Evolutionary conservation across 2,329 filamentous ascomycete genomes (phyloP).

Genomic region (Colletotrichum horii): DNA sequence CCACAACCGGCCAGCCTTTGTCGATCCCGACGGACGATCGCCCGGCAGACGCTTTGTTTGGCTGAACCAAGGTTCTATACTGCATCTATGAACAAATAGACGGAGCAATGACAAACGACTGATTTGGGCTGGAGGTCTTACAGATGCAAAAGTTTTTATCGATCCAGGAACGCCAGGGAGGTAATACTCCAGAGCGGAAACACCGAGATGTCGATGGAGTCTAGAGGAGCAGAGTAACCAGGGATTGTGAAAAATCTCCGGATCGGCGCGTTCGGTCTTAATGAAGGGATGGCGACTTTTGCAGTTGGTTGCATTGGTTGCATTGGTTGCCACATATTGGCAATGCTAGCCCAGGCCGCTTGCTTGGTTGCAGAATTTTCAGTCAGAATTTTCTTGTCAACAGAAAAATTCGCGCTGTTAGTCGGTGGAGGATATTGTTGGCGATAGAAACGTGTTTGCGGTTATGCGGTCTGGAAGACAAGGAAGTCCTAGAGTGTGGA

Average conservation of each 20-base stretch:
- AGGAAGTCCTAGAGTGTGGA: neutral
- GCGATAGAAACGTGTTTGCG: neutral
- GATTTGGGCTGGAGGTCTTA: neutral
- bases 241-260: neutral
- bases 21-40: conserved; percentile 8
- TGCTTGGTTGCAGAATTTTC: neutral
- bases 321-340: conserved; percentile 3
- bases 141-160: neutral
- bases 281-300: neutral
- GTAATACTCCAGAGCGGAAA: neutral
- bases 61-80: neutral
- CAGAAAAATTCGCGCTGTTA: neutral
- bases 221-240: neutral
- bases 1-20: neutral
- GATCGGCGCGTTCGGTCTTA: neutral
- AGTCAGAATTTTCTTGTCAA: neutral
- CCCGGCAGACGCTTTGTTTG: neutral
- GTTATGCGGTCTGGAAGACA: neutral
- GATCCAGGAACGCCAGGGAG: neutral
- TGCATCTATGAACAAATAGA: no score
- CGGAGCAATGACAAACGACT: neutral
- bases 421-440: neutral
- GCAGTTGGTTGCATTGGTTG: conserved; percentile 1
- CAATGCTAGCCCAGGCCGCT: neutral
- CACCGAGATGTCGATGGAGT: conserved; percentile 1